Base-by-base conservation (phyloP, 2,329 filamentous ascomycete genomes). In the Microcyclospora pomicola region DNA sequence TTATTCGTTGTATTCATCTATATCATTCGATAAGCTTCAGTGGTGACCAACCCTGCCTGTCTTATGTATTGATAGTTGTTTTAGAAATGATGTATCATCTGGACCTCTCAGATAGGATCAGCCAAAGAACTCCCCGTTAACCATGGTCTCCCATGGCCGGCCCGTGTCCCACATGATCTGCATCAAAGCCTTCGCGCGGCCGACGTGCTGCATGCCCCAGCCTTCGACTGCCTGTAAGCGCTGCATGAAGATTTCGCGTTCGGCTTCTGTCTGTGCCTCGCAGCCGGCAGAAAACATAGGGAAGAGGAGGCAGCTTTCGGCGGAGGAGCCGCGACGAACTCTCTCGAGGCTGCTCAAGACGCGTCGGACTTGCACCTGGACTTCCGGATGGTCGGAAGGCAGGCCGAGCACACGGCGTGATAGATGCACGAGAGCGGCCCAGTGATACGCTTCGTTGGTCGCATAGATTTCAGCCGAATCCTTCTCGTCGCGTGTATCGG, bases 261-360 rank as follows among this genome's bases (percentile, higher is more conserved):
- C 72, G 2, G 59, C 59, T 27, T 64, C 51, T 35, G 76, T 70
- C 39, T 63, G 62, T 1, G 77, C 75, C 55, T 91, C 81, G 47
- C 82, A 87, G 0, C 83, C 84, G 1, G 83, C 83, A 1, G 81
- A 82, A 58, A 91, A 91, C 61, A 91, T 76, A 0, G 84, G 83
- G 46, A 91, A 87, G 30, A 91, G 58, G 13, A 83, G 62, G 50
- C 81, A 84, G 7, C 75, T 77, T 58, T 88, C 83, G 0, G 82
- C 81, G 12, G 75, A 76, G 24, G 77, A 77, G 5, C 80, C 79
- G 10, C 68, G 62, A 10, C 74, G 64, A 35, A 91, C 73, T 29
- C 70, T 71, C 15, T 66, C 65, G 43, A 88, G 62, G 27, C 75
- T 71, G 1, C 64, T 61, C 19, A 83, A 63, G 33, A 88, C 80